Evolutionary conservation across 257 asterid species (phyloP).

Genomic region (Solanum ossicruentum): DNA sequence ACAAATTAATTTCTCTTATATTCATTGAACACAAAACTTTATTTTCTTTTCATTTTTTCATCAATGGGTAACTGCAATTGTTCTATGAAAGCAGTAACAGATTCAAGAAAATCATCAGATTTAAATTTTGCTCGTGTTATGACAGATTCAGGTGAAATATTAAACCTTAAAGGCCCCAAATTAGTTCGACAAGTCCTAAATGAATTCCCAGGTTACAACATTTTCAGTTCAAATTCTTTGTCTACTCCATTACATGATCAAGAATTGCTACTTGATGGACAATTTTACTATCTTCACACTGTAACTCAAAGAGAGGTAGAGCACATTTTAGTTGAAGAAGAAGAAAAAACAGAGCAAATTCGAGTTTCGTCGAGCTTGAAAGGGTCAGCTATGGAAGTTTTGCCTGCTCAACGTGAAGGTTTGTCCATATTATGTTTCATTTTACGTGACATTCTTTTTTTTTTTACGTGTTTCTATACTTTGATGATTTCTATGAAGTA

Average conservation of each 20-base stretch:
- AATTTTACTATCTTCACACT: constrained; percentile 19
- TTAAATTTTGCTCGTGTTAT: constrained; percentile 9
- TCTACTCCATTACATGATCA: constrained; percentile 15
- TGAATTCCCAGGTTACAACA: constrained; percentile 23
- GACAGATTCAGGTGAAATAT: constrained; percentile 27
- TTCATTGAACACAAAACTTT: background rate
- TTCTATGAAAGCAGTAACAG: constrained; percentile 23
- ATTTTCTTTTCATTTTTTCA: background rate
- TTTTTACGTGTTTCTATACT: background rate
- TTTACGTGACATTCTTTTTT: background rate
- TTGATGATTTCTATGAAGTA: too few relatives aligned
- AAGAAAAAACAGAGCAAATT: background rate
- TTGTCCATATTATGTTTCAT: background rate
- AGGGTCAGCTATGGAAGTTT: constrained; percentile 16
- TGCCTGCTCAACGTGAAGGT: constrained; percentile 13
- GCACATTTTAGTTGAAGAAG: background rate
- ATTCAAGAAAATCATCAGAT: constrained; percentile 8
- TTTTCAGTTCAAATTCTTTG: constrained; percentile 7
- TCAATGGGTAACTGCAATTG: constrained; percentile 74
- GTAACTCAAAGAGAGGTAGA: background rate
- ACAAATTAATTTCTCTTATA: background rate
- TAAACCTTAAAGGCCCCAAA: constrained; percentile 24
- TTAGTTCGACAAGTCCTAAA: constrained; percentile 16
- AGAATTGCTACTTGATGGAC: constrained; percentile 17
- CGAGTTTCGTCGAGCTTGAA: constrained; percentile 2